These are phyloP conservation scores for Canariomyces notabilis DNA, from an alignment of 2,329 filamentous ascomycete genomes.

Conservation along the genomic window DNA sequence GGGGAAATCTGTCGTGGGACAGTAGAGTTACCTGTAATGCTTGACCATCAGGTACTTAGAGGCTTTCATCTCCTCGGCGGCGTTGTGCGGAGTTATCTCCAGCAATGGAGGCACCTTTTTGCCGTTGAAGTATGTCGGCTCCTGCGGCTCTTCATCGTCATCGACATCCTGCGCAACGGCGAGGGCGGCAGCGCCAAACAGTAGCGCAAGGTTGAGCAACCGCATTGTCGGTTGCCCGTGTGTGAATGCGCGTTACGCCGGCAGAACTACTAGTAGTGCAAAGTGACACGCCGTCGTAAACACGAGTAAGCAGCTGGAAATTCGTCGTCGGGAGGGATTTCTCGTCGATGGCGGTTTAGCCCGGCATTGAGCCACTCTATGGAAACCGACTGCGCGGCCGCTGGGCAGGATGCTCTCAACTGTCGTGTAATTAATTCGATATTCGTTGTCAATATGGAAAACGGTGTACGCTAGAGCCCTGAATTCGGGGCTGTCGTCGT, in stretches of 20 bases:
- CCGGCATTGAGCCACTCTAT: constrained; percentile 11
- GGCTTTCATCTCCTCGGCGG: constrained; percentile 51
- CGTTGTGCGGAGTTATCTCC: constrained; percentile 54
- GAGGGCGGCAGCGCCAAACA: constrained; percentile 42
- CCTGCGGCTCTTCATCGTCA: constrained; percentile 34
- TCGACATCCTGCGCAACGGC: constrained; percentile 33
- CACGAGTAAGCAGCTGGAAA: background rate
- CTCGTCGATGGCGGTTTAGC: constrained; percentile 1
- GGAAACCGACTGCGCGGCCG: constrained; percentile 9
- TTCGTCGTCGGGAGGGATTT: constrained; percentile 7
- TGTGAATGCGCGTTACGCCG: background rate
- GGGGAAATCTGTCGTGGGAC: constrained; percentile 6
- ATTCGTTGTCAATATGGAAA: constrained; percentile 8
- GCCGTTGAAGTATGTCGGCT: constrained; percentile 59
- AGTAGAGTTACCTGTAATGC: constrained; percentile 57
- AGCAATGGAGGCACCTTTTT: constrained; percentile 60
- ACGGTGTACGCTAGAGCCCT: too few species aligned
- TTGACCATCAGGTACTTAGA: constrained; percentile 53
- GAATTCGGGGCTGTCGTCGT: too few species aligned
- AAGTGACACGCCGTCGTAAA: background rate
- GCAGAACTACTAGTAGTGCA: constrained; percentile 6
- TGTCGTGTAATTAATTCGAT: constrained; percentile 19
- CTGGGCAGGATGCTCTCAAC: constrained; percentile 4
- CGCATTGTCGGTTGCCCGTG: constrained; percentile 11
- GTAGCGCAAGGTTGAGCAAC: constrained; percentile 34